Conservation (phyloP, 2,329 filamentous ascomycete species). For the Fusarium setosum region DNA sequence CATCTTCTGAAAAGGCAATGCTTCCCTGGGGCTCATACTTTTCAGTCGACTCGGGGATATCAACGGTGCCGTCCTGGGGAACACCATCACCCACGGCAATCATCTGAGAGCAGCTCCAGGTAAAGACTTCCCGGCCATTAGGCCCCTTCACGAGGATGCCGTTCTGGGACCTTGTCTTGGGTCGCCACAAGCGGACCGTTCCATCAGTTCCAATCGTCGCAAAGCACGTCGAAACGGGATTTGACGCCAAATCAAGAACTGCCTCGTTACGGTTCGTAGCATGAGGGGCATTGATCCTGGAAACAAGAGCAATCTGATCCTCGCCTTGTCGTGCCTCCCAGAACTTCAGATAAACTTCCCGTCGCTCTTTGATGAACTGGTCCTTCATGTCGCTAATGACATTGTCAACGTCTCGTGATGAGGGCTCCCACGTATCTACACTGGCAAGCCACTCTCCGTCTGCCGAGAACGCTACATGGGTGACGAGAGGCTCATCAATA, state of each 20-base stretch:
- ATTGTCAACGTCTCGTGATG: constrained; percentile 72
- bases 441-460: constrained; percentile 93
- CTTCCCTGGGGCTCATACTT: constrained; percentile 65
- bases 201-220: constrained; percentile 88
- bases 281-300: constrained; percentile 88
- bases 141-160: constrained; percentile 72
- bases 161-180: constrained; percentile 74
- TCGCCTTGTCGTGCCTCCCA: constrained; percentile 76
- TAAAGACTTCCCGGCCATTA: constrained; percentile 69
- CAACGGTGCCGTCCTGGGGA: constrained; percentile 52
- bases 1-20: constrained; percentile 84
- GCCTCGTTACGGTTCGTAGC: constrained; percentile 63
- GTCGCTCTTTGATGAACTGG: constrained; percentile 62
- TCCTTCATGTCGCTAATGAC: constrained; percentile 50
- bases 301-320: constrained; percentile 78
- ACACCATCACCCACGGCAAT: constrained; percentile 65
- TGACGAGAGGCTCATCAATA: constrained; percentile 82
- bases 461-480: constrained; percentile 77
- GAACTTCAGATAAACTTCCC: constrained; percentile 89
- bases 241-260: constrained; percentile 79
- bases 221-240: constrained; percentile 78
- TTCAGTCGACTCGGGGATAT: constrained; percentile 37
- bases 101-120: constrained; percentile 78
- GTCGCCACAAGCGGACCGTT: constrained; percentile 83
- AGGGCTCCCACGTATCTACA: constrained; percentile 89